Evolutionary conservation across 2,329 filamentous ascomycete genomes (phyloP).

Genomic region (Aspergillus flavus): DNA sequence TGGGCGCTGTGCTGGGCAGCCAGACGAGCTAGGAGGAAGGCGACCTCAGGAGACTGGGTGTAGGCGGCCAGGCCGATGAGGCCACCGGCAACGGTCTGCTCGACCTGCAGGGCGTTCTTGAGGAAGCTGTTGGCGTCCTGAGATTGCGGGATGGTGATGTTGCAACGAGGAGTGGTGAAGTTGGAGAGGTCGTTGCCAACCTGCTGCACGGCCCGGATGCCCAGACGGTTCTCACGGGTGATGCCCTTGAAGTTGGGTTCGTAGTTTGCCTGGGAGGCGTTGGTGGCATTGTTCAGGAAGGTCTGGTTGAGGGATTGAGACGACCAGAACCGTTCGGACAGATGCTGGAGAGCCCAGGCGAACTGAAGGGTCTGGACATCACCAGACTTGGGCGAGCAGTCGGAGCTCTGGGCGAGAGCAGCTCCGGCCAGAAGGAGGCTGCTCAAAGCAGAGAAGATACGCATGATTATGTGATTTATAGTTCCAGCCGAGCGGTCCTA

Average conservation of each 20-base stretch:
- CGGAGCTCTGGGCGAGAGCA: constrained; percentile 18
- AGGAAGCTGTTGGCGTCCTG: constrained; percentile 21
- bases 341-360: constrained; percentile 26
- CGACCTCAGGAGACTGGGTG: constrained; percentile 32
- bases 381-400: constrained; percentile 23
- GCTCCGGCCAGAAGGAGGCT: constrained; percentile 25
- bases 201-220: constrained; percentile 27
- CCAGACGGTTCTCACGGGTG: constrained; percentile 27
- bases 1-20: constrained; percentile 30
- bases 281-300: constrained; percentile 23
- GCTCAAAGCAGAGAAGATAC: constrained; percentile 20
- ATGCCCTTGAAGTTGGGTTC: constrained; percentile 28
- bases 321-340: constrained; percentile 29
- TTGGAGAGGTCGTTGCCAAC: constrained; percentile 17
- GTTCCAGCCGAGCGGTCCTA: background rate
- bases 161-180: constrained; percentile 25
- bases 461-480: constrained; percentile 18
- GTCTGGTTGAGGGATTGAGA: constrained; percentile 26
- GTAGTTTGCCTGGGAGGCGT: constrained; percentile 23
- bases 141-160: constrained; percentile 24
- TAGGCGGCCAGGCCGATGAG: constrained; percentile 32
- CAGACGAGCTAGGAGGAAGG: constrained; percentile 33
- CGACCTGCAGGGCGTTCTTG: constrained; percentile 24
- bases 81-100: constrained; percentile 25
- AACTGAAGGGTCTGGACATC: constrained; percentile 28